These are phyloP conservation scores for Ceratocystis destructans DNA, from an alignment of 2,329 filamentous ascomycete genomes.

Conservation along the genomic window DNA sequence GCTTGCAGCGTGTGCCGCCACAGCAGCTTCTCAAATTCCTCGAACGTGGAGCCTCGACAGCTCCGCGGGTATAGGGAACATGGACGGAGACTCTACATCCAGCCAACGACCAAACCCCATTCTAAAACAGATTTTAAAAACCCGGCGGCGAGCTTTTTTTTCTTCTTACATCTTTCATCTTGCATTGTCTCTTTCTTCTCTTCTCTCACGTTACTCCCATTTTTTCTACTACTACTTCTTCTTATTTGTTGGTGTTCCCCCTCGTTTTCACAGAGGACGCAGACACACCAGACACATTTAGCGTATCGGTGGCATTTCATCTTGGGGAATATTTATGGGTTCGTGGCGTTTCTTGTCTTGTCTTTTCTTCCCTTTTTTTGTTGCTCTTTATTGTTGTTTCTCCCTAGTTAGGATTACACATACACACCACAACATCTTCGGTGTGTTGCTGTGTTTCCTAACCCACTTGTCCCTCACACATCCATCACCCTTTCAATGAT, in stretches of 20 bases:
- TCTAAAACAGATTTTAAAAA: slow-evolving; percentile 3
- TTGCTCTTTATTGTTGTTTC: not conserved
- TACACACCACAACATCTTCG: not conserved
- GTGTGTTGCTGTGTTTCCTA: no score
- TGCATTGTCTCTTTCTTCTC: slow-evolving; percentile 1
- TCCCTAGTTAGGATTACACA: not conserved
- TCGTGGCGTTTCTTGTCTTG: slow-evolving; percentile 11
- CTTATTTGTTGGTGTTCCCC: slow-evolving; percentile 5
- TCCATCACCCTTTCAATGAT: not conserved
- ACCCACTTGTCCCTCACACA: no score
- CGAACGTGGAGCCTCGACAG: slow-evolving; percentile 36
- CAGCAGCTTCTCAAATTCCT: slow-evolving; percentile 45
- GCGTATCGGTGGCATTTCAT: slow-evolving; percentile 6
- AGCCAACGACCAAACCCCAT: not conserved
- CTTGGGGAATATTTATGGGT: not conserved
- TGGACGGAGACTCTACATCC: not conserved
- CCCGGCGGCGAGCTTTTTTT: not conserved
- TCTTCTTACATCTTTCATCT: not conserved
- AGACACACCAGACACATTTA: slow-evolving; percentile 3
- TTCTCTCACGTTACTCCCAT: not conserved
- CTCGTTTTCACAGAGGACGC: slow-evolving; percentile 4
- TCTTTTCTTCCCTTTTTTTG: slow-evolving; percentile 17
- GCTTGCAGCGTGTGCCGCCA: slow-evolving; percentile 47
- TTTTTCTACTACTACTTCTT: not conserved
- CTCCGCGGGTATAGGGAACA: slow-evolving; percentile 28